Evolutionary conservation across 164 flowering plant genomes (phyloP).

Genomic region (Aristolochia californica): DNA sequence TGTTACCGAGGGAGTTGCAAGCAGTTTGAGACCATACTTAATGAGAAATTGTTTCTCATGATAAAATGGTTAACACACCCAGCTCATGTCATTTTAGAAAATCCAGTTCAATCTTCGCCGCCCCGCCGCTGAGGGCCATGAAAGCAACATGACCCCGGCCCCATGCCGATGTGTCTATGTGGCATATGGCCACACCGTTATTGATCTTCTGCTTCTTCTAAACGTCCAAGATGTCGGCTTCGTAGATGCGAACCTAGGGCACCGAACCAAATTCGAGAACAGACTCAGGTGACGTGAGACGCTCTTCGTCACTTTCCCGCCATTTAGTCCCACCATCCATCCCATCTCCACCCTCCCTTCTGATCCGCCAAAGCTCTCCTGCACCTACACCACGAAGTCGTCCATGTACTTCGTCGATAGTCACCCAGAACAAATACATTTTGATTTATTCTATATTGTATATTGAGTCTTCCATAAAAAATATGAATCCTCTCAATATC

Average conservation of each 20-base stretch:
- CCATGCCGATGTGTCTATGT: slow-evolving; percentile 80
- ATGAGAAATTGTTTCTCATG: too few relatives aligned
- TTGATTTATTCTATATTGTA: too few relatives aligned
- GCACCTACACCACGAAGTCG: slow-evolving; percentile 58
- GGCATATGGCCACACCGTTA: slow-evolving; percentile 78
- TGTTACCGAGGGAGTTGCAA: too few relatives aligned
- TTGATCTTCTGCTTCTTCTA: slow-evolving; percentile 42
- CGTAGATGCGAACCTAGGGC: slow-evolving; percentile 72
- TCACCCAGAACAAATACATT: too few relatives aligned
- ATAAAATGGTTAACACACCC: too few relatives aligned
- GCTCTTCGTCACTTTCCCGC: slow-evolving; percentile 58
- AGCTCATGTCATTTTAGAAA: too few relatives aligned
- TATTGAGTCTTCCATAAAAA: too few relatives aligned
- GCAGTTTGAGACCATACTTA: too few relatives aligned
- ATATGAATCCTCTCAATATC: too few relatives aligned
- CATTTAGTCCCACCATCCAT: slow-evolving; percentile 51
- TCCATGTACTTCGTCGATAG: slow-evolving; percentile 76
- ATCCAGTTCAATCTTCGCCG: slow-evolving; percentile 59
- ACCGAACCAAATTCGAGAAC: slow-evolving; percentile 75
- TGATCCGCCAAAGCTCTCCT: slow-evolving; percentile 53
- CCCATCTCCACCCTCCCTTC: slow-evolving; percentile 46
- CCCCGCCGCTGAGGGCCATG: slow-evolving; percentile 53
- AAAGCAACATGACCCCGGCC: slow-evolving; percentile 69
- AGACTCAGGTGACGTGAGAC: slow-evolving; percentile 85
- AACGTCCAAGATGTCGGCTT: slow-evolving; percentile 50